phyloP scores from a whole-genome alignment of 2,329 filamentous ascomycete genomes.

The Boeremia exigua region DNA sequence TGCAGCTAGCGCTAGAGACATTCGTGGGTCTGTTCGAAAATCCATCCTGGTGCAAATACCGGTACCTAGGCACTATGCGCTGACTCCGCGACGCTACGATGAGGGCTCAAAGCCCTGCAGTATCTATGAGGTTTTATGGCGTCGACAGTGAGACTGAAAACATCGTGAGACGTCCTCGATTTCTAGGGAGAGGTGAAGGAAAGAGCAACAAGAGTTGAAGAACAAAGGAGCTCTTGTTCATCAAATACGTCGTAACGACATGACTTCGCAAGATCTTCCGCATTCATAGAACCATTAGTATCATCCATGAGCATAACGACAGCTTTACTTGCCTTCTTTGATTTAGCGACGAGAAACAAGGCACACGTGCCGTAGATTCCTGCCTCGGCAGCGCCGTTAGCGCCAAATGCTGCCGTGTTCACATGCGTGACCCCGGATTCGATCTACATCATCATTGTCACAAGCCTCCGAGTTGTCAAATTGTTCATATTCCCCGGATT shows the following conservation, averaged over 20 bases:
- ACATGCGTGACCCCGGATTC: constrained; percentile 32
- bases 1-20: too few species aligned
- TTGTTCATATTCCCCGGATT: constrained; percentile 27
- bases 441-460: constrained; percentile 27
- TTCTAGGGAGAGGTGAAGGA: too few species aligned
- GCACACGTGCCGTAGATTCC: constrained; percentile 23
- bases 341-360: not conserved
- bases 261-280: not conserved
- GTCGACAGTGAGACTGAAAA: too few species aligned
- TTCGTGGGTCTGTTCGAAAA: too few species aligned
- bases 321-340: constrained; percentile 1
- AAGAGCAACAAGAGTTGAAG: too few species aligned
- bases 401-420: constrained; percentile 21
- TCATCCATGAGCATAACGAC: not conserved
- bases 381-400: constrained; percentile 27
- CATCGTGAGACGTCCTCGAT: too few species aligned
- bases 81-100: too few species aligned
- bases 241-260: not conserved
- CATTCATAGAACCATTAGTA: not conserved
- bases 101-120: too few species aligned
- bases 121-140: too few species aligned
- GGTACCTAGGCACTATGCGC: too few species aligned
- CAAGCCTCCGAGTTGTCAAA: constrained; percentile 25
- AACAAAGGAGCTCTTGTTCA: too few species aligned
- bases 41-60: too few species aligned